Conservation (phyloP, 192 early-diverging fungal species). For the Coemansia sp. region DNA sequence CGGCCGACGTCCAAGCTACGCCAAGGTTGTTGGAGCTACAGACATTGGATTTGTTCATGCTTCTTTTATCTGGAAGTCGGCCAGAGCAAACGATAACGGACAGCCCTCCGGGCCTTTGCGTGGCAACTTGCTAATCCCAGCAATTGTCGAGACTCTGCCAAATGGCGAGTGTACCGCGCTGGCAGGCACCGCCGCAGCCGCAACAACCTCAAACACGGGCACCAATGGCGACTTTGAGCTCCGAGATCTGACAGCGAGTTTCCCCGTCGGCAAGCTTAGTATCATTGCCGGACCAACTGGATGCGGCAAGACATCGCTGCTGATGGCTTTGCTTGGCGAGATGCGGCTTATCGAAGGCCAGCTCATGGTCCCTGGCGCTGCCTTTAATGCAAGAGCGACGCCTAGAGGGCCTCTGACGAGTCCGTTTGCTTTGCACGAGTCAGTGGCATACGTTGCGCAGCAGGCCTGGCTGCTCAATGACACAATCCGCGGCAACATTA, state of each 20-base stretch:
- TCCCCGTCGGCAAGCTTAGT: slow-evolving; percentile 70
- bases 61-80: slow-evolving; percentile 61
- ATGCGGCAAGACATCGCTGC: slow-evolving; percentile 73
- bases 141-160: slow-evolving; percentile 6
- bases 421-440: slow-evolving; percentile 65
- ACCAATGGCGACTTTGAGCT: slow-evolving; percentile 76
- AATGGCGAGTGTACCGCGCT: not conserved
- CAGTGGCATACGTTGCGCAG: slow-evolving; percentile 60
- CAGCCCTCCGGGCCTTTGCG: not conserved
- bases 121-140: not conserved
- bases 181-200: not conserved
- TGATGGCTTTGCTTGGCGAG: slow-evolving; percentile 81
- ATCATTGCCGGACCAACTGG: slow-evolving; percentile 71
- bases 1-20: slow-evolving; percentile 25
- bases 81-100: not conserved
- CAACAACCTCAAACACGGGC: slow-evolving; percentile 57
- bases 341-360: slow-evolving; percentile 61
- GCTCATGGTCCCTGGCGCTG: slow-evolving; percentile 35
- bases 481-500: slow-evolving; percentile 89
- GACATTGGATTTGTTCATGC: slow-evolving; percentile 68
- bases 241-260: slow-evolving; percentile 61
- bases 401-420: slow-evolving; percentile 50
- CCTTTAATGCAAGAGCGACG: slow-evolving; percentile 67
- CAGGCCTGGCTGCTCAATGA: slow-evolving; percentile 95
- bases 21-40: slow-evolving; percentile 33